Base-by-base conservation (phyloP, 73 alveolate genomes). In the Blepharisma japonicum region DNA sequence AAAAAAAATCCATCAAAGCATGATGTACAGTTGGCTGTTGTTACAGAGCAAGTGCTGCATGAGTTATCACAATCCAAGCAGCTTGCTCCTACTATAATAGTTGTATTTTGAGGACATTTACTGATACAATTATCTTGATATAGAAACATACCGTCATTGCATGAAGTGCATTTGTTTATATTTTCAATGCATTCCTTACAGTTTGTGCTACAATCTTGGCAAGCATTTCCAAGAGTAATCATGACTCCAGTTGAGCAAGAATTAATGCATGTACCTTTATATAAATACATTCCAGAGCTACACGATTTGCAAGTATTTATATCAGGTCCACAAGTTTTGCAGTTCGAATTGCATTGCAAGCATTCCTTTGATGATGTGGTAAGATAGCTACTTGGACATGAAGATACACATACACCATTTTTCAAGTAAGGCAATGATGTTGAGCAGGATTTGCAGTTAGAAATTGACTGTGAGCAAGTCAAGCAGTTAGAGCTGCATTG, bases 271-370 rank as follows among this genome's bases (percentile, higher is more conserved):
- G 39, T 8, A 14, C 74, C 74, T 2, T 39, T 61, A 9, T n/a
- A 14, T 11, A 61, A 25, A 25, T 61, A 61, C 47, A 20, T 14
- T 8, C 74, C 74, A 61, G 14, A n/a, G 11, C 23, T 14, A 5
- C 74, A 61, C 0, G 74, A 2, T 25, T 39, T 39, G 47, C 74
- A 61, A 61, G 74, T 61, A 61, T 61, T 61, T 14, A 14, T n/a
- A 61, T 61, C 46, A 18, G 74, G 14, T 20, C 14, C 74, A 61
- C 74, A 61, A 2, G 74, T 18, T 61, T 61, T 61, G 23, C 74
- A 61, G 47, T 25, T 61, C 0, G 50, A 20, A 5, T 14, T 20
- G 5, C 74, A 61, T 2, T 14, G 47, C 2, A 39, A n/a, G 23
- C 74, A 61, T 2, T 14, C 74, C 14, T 39, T 39, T 20, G 74